These are phyloP conservation scores for Wallacemonas collosoma DNA, from an alignment of 208 protist species.

Conservation along the genomic window DNA sequence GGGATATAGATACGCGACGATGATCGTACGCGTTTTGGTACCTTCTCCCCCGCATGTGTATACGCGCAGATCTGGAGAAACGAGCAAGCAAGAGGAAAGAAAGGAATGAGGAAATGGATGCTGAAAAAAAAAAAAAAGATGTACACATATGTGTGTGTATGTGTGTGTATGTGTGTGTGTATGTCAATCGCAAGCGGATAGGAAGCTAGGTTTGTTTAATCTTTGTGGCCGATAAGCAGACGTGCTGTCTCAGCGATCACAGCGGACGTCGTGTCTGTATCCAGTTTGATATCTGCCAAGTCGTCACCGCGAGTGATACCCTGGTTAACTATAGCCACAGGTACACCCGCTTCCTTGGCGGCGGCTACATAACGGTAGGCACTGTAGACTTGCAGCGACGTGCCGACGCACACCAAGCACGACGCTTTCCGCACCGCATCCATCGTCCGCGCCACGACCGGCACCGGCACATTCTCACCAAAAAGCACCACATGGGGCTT, in stretches of 20 bases:
- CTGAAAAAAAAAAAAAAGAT: too few species aligned
- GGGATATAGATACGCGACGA: not conserved
- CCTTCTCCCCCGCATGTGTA: too few species aligned
- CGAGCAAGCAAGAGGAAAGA: too few species aligned
- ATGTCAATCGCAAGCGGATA: not conserved
- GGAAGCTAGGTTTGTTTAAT: not conserved
- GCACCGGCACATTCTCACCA: constrained; percentile 63
- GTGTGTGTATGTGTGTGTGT: constrained; percentile 27
- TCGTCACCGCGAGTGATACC: constrained; percentile 68
- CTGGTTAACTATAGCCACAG: constrained; percentile 67
- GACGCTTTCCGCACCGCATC: constrained; percentile 31
- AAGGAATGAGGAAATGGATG: too few species aligned
- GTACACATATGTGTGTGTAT: not conserved
- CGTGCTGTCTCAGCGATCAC: constrained; percentile 34
- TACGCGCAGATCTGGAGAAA: too few species aligned
- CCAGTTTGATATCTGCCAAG: constrained; percentile 55
- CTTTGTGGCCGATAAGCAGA: not conserved
- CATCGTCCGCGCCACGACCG: constrained; percentile 33
- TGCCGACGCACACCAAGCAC: constrained; percentile 71
- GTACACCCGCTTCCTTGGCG: constrained; percentile 50
- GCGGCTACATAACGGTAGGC: constrained; percentile 69
- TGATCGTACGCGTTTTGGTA: not conserved
- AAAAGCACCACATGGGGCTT: constrained; percentile 89
- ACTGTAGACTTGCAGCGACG: constrained; percentile 79
- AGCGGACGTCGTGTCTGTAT: constrained; percentile 42